A percentile compares a stretch with the other conserved stretches of the same genome.
Evolutionary conservation across 106 monocot species (phyloP).

Genomic region (Acorus gramineus): DNA sequence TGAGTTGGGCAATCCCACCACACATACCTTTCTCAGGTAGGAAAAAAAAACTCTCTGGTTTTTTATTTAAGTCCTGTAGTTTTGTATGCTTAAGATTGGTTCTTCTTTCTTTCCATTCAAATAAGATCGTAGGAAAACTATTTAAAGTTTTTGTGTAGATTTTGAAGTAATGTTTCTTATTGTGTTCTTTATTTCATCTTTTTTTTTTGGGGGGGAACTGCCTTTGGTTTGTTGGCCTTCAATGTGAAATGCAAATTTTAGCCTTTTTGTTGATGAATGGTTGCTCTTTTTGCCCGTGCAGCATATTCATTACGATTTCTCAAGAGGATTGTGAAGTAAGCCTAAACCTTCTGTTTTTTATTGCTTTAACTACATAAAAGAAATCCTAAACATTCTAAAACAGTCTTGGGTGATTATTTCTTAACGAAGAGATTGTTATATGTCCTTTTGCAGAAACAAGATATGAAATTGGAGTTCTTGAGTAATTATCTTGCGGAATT

Average conservation of each 20-base stretch:
- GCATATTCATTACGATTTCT: constrained; percentile 24
- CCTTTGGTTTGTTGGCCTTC: too few species aligned
- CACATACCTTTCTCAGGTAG: constrained; percentile 58
- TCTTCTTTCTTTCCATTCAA: too few species aligned
- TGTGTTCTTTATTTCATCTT: too few species aligned
- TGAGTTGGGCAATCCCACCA: constrained; percentile 77
- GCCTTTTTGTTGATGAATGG: too few species aligned
- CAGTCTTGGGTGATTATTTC: background rate
- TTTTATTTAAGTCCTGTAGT: background rate
- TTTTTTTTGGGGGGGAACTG: too few species aligned
- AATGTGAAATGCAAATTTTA: too few species aligned
- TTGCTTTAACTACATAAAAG: background rate
- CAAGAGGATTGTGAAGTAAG: constrained; percentile 25
- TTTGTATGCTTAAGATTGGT: too few species aligned
- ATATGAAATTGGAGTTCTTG: constrained; percentile 41
- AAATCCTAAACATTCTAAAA: too few species aligned
- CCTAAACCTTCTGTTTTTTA: background rate
- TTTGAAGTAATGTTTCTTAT: too few species aligned
- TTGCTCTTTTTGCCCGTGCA: constrained; percentile 1
- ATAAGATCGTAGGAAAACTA: too few species aligned
- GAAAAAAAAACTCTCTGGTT: background rate
- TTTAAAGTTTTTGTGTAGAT: too few species aligned
- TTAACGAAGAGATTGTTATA: background rate
- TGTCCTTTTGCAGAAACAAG: constrained; percentile 21
- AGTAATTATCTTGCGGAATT: constrained; percentile 55